Evolutionary conservation across 1,284 basidiomycete species (phyloP).

Genomic region (Agaricales sp.): DNA sequence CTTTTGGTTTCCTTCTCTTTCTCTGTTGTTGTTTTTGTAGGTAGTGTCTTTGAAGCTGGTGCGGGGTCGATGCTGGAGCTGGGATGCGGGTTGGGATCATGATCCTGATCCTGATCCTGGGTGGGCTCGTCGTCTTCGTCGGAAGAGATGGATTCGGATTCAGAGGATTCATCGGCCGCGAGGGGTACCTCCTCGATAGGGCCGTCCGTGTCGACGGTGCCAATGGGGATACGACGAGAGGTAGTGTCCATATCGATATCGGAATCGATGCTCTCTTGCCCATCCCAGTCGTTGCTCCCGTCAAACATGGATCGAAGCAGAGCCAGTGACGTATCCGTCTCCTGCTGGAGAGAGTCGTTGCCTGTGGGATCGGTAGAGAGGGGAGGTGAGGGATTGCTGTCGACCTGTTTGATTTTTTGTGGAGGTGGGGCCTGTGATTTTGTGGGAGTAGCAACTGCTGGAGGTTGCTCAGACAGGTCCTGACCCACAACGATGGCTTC

Average conservation of each 20-base stretch:
- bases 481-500: neutral
- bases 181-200: conserved; percentile 16
- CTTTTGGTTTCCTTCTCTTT: neutral
- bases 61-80: neutral
- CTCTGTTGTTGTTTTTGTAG: no score
- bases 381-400: neutral
- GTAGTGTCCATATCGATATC: conserved; percentile 36
- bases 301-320: conserved; percentile 46
- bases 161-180: no score
- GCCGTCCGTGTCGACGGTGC: conserved; percentile 15
- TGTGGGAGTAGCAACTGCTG: neutral
- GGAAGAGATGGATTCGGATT: no score
- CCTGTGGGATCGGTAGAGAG: no score
- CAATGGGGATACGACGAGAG: conserved; percentile 13
- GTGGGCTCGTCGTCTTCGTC: conserved; percentile 12
- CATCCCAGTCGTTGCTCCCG: conserved; percentile 19
- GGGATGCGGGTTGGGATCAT: no score
- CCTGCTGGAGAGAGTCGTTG: neutral
- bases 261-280: conserved; percentile 40
- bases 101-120: conserved; percentile 13
- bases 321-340: conserved; percentile 22
- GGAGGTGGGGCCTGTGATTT: neutral
- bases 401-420: neutral
- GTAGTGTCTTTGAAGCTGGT: no score
- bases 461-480: neutral